Base-by-base conservation (phyloP, 768 basidiomycete genomes). In the Megacollybia marginata region DNA sequence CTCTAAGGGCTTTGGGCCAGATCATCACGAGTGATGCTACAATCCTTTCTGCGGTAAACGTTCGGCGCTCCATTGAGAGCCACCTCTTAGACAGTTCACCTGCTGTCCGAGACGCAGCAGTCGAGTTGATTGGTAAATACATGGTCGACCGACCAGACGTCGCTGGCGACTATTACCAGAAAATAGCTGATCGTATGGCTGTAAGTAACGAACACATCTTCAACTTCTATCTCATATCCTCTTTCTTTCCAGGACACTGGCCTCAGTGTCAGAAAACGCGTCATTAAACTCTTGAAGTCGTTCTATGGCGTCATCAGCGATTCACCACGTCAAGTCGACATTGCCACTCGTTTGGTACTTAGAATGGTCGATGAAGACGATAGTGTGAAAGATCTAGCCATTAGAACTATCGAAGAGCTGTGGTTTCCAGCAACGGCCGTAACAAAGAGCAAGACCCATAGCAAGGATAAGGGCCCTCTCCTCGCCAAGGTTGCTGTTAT, bases 111-210 rank as follows among this genome's bases (percentile, higher is more conserved):
- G 96, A 99, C 62, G 92, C 93, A 5, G 93, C 95, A 5, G 90
- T 99, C 12, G 96, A 98, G 60, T 70, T 99, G 50, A 90, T 98
- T 50, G 96, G 96, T n/a, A 95, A 92, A 68, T 95, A 98, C 59
- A 85, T 98, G 73, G 80, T 93, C 33, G 86, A 92, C 53, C 83
- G 85, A 0, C 90, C 92, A 0, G 83, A 84, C 49, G 83, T 98
- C n/a, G 91, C 89, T 0, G 79, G 79, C 4, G 83, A 93, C 57
- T 98, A 98, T 67, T 95, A 94, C 59, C 73, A 77, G 44, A 83
- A 83, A 63, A 89, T 99, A 48, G 82, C 88, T 2, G 88, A 92
- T 52, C 85, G 96, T 5, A 91, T 96, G 55, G 87, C 89, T 35
- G 94, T 96, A 66, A 62, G 81, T 16, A 28, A 28, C 23, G 23